Evolutionary conservation across 2,329 filamentous ascomycete genomes (phyloP).

Genomic region (Talaromyces sp.): DNA sequence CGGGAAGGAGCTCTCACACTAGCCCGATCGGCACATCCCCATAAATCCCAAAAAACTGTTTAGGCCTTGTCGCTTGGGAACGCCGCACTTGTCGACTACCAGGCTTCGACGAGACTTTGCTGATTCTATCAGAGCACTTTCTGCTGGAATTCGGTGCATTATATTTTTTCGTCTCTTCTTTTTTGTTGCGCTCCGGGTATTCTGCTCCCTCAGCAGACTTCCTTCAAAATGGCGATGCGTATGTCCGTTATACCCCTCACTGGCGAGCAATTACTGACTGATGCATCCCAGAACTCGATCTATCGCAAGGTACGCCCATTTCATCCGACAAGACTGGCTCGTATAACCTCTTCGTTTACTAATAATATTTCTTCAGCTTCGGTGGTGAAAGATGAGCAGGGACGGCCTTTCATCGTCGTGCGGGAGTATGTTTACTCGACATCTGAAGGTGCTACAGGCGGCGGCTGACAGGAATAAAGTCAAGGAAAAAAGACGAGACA

Average conservation of each 20-base stretch:
- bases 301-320: constrained; percentile 40
- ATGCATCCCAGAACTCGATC: constrained; percentile 40
- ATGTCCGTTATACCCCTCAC: constrained; percentile 37
- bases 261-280: constrained; percentile 23
- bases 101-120: constrained; percentile 16
- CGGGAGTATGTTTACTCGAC: constrained; percentile 68
- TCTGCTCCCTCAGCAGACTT: constrained; percentile 29
- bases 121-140: not conserved
- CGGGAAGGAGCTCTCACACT: constrained; percentile 34
- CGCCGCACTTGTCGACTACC: constrained; percentile 18
- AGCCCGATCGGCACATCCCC: constrained; percentile 29
- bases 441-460: not conserved
- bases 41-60: constrained; percentile 28
- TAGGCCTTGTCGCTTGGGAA: constrained; percentile 15
- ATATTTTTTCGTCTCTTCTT: constrained; percentile 8
- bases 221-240: constrained; percentile 47
- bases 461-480: constrained; percentile 42
- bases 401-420: constrained; percentile 95
- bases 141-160: not conserved
- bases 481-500: constrained; percentile 97
- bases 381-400: constrained; percentile 95
- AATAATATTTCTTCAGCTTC: constrained; percentile 44
- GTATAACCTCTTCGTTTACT: constrained; percentile 19
- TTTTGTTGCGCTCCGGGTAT: constrained; percentile 13
- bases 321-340: constrained; percentile 8